A percentile compares a stretch with the other conserved stretches of the same genome.
These are phyloP conservation scores for Serendipita sp. DNA, from an alignment of 768 basidiomycete species.

Conservation along the genomic window DNA sequence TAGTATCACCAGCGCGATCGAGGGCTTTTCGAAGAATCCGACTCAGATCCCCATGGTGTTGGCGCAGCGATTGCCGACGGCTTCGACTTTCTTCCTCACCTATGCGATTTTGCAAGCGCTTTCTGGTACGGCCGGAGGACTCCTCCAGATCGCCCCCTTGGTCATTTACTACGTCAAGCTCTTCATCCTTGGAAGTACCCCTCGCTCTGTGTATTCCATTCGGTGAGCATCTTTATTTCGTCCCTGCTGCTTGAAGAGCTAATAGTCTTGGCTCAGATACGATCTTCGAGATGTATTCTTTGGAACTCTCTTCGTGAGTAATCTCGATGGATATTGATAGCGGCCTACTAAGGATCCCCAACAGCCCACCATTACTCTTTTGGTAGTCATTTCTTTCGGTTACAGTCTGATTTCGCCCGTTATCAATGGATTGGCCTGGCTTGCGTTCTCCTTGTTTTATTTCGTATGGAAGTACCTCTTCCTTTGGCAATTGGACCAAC, in stretches of 20 bases:
- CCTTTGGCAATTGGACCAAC: slow-evolving; percentile 63
- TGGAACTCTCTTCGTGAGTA: slow-evolving; percentile 52
- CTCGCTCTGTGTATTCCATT: slow-evolving; percentile 66
- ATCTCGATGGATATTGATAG: no score
- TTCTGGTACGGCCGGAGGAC: slow-evolving; percentile 59
- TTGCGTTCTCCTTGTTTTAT: slow-evolving; percentile 73
- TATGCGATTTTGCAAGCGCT: slow-evolving; percentile 73
- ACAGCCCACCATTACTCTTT: slow-evolving; percentile 46
- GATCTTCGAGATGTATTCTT: slow-evolving; percentile 44
- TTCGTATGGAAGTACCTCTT: slow-evolving; percentile 49
- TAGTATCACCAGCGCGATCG: slow-evolving; percentile 63
- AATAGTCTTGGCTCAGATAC: slow-evolving; percentile 33
- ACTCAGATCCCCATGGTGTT: slow-evolving; percentile 50
- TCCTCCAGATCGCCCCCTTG: slow-evolving; percentile 62
- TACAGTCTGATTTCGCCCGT: slow-evolving; percentile 87
- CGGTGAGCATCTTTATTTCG: no score
- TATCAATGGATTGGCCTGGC: slow-evolving; percentile 77
- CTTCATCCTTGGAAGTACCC: slow-evolving; percentile 73
- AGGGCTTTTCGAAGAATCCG: slow-evolving; percentile 48
- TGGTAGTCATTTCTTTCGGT: slow-evolving; percentile 64
- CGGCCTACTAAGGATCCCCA: no score
- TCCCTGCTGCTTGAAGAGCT: no score
- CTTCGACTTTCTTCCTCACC: slow-evolving; percentile 41
- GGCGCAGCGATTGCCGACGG: slow-evolving; percentile 61
- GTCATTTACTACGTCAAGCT: slow-evolving; percentile 83